Evolutionary conservation across 2,329 filamentous ascomycete species (phyloP), one percentile per base, ranked within the genome.

Genomic region (Fusarium equiseti): DNA sequence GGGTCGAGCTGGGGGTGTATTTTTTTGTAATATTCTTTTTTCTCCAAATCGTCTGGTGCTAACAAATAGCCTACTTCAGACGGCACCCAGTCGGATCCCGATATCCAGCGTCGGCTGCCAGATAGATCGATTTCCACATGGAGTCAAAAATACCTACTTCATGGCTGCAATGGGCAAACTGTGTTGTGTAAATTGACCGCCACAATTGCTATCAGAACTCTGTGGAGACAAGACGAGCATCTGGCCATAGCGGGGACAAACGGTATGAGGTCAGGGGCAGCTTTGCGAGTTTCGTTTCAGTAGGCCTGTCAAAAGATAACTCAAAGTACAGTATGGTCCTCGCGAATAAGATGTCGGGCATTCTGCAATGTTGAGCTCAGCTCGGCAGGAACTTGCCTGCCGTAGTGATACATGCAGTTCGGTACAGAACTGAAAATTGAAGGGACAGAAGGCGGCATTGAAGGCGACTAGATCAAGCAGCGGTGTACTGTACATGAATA

Each of bases 401-500:
- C 58, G 31, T 50, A 32, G 22, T 42, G 40, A 24, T 8, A 27
- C 18, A 42, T 35, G 32, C 32, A 35, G 7, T 16, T 20, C n/a
- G 8, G 12, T 24, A 24, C 42, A 29, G 27, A 11, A 44, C 13
- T 40, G 27, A 20, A 58, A 57, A 35, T 61, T 55, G 49, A 67
- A 65, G 53, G 43, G 51, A 57, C 32, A 53, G 24, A 48, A 52
- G 22, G 44, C 42, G 31, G 42, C 50, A 43, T 32, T 49, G 32
- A 20, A 63, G 35, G 52, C 44, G 45, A 53, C 38, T 45, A 31
- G 20, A 40, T 13, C 49, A 63, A 55, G 49, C 48, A 49, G 63
- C 67, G 57, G 67, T 71, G 62, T 57, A 62, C 67, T 71, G 57
- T 57, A 62, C 67, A 50, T 63, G 48, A 49, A 26, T 53, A 46